These are phyloP conservation scores for Leptographium procerum DNA, from an alignment of 2,329 filamentous ascomycete genomes.

Conservation along the genomic window DNA sequence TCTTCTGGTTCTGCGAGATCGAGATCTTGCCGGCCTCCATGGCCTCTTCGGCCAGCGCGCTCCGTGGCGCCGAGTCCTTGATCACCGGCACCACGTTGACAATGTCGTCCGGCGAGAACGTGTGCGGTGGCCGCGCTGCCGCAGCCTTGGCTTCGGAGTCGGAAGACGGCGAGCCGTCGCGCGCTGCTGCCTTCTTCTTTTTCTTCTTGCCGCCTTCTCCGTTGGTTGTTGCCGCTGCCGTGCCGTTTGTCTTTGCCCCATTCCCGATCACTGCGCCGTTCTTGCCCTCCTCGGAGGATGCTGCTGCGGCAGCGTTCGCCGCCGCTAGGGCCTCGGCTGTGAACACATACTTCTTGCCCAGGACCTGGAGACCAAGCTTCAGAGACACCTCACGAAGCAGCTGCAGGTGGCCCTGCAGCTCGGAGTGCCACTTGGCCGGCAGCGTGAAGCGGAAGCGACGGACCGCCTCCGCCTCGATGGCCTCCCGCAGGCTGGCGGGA, in stretches of 20 bases:
- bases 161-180: constrained; percentile 41
- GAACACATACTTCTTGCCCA: constrained; percentile 67
- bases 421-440: constrained; percentile 52
- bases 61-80: constrained; percentile 88
- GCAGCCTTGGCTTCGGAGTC: constrained; percentile 24
- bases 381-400: constrained; percentile 79
- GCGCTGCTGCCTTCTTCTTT: constrained; percentile 51
- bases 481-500: constrained; percentile 56
- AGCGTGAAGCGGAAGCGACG: constrained; percentile 70
- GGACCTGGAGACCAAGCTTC: constrained; percentile 82
- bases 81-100: constrained; percentile 88
- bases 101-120: constrained; percentile 76
- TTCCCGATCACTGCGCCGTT: constrained; percentile 19
- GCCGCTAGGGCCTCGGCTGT: constrained; percentile 26
- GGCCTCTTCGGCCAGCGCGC: constrained; percentile 85
- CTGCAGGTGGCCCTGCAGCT: constrained; percentile 59
- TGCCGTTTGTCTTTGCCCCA: constrained; percentile 2
- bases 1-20: constrained; percentile 88
- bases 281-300: constrained; percentile 17
- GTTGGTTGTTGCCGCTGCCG: constrained; percentile 15
- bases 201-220: constrained; percentile 38
- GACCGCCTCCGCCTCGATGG: constrained; percentile 60
- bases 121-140: constrained; percentile 32
- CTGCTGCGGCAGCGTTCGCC: constrained; percentile 20
- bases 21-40: constrained; percentile 92